phyloP scores from a whole-genome alignment of 2,329 filamentous ascomycete species.

The Coccinonectria pachysandricola region DNA sequence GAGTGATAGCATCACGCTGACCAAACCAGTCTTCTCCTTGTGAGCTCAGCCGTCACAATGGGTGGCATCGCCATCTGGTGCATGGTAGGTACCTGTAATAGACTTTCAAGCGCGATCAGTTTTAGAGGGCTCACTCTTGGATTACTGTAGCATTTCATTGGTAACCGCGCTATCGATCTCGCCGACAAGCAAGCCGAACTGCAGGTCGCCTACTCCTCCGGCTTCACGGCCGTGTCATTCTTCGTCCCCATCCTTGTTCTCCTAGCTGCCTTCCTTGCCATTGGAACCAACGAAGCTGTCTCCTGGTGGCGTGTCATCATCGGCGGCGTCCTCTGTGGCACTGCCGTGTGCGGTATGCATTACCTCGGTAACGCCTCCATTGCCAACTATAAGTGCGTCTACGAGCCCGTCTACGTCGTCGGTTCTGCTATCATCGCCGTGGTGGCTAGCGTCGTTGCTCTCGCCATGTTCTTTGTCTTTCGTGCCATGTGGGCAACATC shows the following conservation, averaged over 20 bases:
- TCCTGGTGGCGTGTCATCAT: conserved; percentile 47
- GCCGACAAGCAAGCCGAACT: conserved; percentile 49
- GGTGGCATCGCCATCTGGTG: conserved; percentile 66
- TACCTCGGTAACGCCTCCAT: conserved; percentile 81
- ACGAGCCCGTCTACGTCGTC: conserved; percentile 48
- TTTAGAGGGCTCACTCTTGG: too few relatives aligned
- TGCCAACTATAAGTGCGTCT: conserved; percentile 60
- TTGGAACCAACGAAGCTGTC: conserved; percentile 49
- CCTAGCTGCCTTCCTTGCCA: conserved; percentile 58
- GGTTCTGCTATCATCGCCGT: conserved; percentile 65
- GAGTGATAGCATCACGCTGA: conserved; percentile 4
- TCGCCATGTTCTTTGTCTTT: conserved; percentile 70
- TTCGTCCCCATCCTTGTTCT: conserved; percentile 71
- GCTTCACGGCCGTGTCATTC: conserved; percentile 67
- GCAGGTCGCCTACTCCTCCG: conserved; percentile 64
- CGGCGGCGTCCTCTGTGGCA: conserved; percentile 60
- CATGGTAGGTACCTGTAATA: conserved; percentile 36
- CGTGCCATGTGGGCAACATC: conserved; percentile 66
- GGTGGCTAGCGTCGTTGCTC: conserved; percentile 56
- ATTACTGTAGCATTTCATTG: conserved; percentile 46
- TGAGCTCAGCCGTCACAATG: conserved; percentile 59
- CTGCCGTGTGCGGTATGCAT: conserved; percentile 76
- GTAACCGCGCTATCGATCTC: conserved; percentile 68
- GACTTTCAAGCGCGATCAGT: neutral
- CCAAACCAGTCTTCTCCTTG: conserved; percentile 45